These are phyloP conservation scores for Sphaceloma murrayae DNA, from an alignment of 2,329 filamentous ascomycete species.

Conservation along the genomic window DNA sequence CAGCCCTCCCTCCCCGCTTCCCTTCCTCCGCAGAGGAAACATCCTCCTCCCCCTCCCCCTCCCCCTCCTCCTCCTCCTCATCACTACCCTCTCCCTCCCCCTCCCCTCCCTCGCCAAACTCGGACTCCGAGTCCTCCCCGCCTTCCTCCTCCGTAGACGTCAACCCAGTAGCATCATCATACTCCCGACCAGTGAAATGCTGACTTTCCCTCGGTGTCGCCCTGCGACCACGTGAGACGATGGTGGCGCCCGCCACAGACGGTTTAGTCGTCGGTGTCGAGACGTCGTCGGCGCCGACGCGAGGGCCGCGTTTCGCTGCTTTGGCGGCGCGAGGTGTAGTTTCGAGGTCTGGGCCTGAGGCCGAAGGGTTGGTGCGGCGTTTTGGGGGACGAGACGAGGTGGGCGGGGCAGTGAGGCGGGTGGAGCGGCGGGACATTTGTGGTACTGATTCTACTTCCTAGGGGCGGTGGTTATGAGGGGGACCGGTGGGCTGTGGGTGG, in stretches of 20 bases:
- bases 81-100: background rate
- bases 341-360: background rate
- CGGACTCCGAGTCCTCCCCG: background rate
- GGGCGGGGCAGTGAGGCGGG: background rate
- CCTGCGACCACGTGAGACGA: background rate
- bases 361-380: background rate
- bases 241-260: background rate
- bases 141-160: conserved; percentile 3
- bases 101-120: background rate
- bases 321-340: conserved; percentile 9
- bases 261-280: background rate
- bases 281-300: background rate
- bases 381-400: background rate
- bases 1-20: background rate
- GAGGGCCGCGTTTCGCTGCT: background rate
- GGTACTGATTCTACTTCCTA: background rate
- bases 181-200: conserved; percentile 11
- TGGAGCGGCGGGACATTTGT: background rate
- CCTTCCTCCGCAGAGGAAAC: conserved; percentile 4
- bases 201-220: conserved; percentile 3
- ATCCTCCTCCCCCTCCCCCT: background rate
- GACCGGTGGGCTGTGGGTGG: background rate
- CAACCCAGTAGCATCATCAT: conserved; percentile 7
- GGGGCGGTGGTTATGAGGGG: too few relatives aligned
- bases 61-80: background rate